Percentiles rank a stretch among this genome's conserved stretches.
phyloP scores from a whole-genome alignment of 192 early-diverging fungal species.

The Phycomyces nitens region DNA sequence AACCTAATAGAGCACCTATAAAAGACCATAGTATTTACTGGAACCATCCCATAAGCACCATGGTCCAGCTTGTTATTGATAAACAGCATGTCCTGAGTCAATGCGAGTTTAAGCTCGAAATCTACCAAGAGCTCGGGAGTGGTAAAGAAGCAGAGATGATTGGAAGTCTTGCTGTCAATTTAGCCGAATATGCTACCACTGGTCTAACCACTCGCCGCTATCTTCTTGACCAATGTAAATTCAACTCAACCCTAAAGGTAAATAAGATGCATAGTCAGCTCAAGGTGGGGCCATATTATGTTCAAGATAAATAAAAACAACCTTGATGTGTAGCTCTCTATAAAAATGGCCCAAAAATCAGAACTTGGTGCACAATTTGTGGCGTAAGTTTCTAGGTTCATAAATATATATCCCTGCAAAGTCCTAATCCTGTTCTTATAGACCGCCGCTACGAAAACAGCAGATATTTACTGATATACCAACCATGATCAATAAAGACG shows the following conservation, averaged over 20 bases:
- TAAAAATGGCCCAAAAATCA: slow-evolving; percentile 31
- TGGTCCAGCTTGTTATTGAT: slow-evolving; percentile 60
- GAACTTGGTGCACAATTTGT: slow-evolving; percentile 18
- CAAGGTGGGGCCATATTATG: not conserved
- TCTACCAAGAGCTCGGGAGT: slow-evolving; percentile 60
- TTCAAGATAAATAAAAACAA: slow-evolving; percentile 2
- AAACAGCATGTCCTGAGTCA: slow-evolving; percentile 72
- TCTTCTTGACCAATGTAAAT: slow-evolving; percentile 66
- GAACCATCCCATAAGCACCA: slow-evolving; percentile 52
- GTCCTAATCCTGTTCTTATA: slow-evolving; percentile 4
- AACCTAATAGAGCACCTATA: slow-evolving; percentile 23
- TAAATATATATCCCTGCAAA: too few species aligned
- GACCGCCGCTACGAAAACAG: slow-evolving; percentile 35
- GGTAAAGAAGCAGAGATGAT: slow-evolving; percentile 56
- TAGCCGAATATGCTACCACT: slow-evolving; percentile 73
- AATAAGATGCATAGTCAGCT: too few species aligned
- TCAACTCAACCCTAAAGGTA: slow-evolving; percentile 81
- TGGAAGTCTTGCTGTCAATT: slow-evolving; percentile 69
- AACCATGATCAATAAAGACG: slow-evolving; percentile 29
- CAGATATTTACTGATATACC: slow-evolving; percentile 37
- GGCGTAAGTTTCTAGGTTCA: slow-evolving; percentile 24
- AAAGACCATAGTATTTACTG: slow-evolving; percentile 55
- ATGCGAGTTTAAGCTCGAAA: slow-evolving; percentile 66
- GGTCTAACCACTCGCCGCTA: slow-evolving; percentile 51
- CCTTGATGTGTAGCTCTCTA: slow-evolving; percentile 27